Percentiles rank a stretch among this genome's conserved stretches.
phyloP scores from a whole-genome alignment of 2,329 filamentous ascomycete species.

The Scedosporium apiospermum region DNA sequence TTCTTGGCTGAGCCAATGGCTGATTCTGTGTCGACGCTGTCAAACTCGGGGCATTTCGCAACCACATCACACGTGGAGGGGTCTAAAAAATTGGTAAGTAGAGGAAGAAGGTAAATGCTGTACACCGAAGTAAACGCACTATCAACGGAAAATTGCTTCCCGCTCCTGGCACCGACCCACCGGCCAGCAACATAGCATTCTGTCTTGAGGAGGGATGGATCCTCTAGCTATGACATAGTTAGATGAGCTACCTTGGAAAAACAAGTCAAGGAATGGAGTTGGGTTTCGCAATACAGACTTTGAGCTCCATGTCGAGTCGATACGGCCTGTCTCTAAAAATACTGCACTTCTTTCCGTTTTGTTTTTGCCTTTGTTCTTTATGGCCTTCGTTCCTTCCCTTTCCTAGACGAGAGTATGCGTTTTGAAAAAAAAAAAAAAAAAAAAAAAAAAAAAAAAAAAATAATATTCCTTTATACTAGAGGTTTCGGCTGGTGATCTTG shows the following conservation, averaged over 20 bases:
- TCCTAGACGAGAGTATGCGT: too few relatives aligned
- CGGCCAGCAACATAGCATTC: slow-evolving; percentile 67
- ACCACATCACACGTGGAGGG: slow-evolving; percentile 62
- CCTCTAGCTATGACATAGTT: slow-evolving; percentile 38
- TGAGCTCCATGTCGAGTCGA: slow-evolving; percentile 1
- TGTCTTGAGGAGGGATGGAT: slow-evolving; percentile 58
- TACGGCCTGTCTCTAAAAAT: too few relatives aligned
- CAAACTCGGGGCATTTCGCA: slow-evolving; percentile 64
- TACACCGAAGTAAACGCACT: slow-evolving; percentile 28
- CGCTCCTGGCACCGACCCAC: slow-evolving; percentile 63
- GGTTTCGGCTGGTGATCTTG: too few relatives aligned
- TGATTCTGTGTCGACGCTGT: slow-evolving; percentile 54
- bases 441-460: too few relatives aligned
- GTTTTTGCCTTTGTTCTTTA: too few relatives aligned
- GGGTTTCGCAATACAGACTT: neutral
- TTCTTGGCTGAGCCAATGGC: slow-evolving; percentile 61
- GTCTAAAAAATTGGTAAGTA: slow-evolving; percentile 34
- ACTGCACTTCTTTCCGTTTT: too few relatives aligned
- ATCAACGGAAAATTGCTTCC: slow-evolving; percentile 63
- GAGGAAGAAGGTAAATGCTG: neutral
- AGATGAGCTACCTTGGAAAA: neutral
- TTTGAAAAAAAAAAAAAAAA: too few relatives aligned
- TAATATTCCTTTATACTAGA: too few relatives aligned
- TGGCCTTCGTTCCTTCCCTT: too few relatives aligned
- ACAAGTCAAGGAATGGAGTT: too few relatives aligned